Evolutionary conservation across 352 stramenopile species (phyloP), one percentile per base, ranked within the genome.

Genomic region (Globisporangium splendens): DNA sequence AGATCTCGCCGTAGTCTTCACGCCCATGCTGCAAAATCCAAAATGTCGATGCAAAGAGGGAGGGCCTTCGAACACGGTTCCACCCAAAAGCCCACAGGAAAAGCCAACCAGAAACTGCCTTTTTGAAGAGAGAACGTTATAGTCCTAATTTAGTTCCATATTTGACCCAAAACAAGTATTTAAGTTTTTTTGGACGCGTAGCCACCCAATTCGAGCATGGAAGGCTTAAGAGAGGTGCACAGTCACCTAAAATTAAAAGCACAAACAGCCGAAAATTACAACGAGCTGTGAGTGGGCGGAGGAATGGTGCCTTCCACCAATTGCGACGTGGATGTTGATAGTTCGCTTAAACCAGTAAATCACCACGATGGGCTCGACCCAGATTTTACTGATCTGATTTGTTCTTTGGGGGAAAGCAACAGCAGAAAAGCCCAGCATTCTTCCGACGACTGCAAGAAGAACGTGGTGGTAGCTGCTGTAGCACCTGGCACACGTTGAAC

Each of bases 111-210:
- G 3, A 51, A 56, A 22, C 35, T 31, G 24, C 38, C 18, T n/a
- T 50, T 11, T 31, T 11, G 15, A 8, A 20, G 10, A 15, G 39
- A 42, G 18, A 11, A 4, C 38, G 2, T 2, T 11, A 15, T 3
- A 0, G 8, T 21, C 51, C 51, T 24, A 33, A 57, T 38, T 28
- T 57, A 15, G 13, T 39, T 10, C 2, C 1, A 6, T 17, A 7
- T 18, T 8, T 2, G 4, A 5, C 51, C 51, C 18, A 57, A 47
- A 49, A 4, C 17, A 49, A 57, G 38, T 6, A 57, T 60, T 60
- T 24, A 60, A 60, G 46, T 60, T 60, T 60, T 60, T 60, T 60
- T 52, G 33, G 39, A 43, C 8, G 28, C 21, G 33, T 18, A 49
- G n/a, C 53, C 33, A 8, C 13, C 7, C 24, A 35, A 35, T 35